A percentile compares a stretch with the other conserved stretches of the same genome.
phyloP scores from a whole-genome alignment of 2,329 filamentous ascomycete species.

The Talaromyces sp. region DNA sequence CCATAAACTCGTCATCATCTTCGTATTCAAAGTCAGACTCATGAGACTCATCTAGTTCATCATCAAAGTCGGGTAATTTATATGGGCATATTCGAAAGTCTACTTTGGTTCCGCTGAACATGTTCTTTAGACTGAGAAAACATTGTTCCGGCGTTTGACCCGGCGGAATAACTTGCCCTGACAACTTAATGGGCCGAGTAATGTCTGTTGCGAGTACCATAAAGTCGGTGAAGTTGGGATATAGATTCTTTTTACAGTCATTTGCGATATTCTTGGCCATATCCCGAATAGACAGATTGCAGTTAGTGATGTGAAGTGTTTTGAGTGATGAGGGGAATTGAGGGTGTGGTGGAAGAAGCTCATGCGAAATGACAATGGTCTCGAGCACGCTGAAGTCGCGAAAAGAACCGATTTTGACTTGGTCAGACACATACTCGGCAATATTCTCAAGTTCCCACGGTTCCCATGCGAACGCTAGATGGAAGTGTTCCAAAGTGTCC shows the following conservation, averaged over 20 bases:
- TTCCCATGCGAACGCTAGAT: conserved; percentile 17
- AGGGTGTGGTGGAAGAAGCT: conserved; percentile 23
- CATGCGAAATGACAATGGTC: conserved; percentile 20
- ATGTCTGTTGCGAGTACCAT: conserved; percentile 22
- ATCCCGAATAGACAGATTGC: conserved; percentile 23
- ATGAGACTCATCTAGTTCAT: not conserved
- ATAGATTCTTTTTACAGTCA: conserved; percentile 21
- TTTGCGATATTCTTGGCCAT: conserved; percentile 21
- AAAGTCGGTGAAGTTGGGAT: conserved; percentile 21
- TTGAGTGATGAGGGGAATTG: conserved; percentile 21
- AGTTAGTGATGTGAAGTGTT: conserved; percentile 22
- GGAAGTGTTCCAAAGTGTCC: conserved; percentile 20
- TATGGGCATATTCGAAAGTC: conserved; percentile 2
- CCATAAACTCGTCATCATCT: not conserved
- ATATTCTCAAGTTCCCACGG: not conserved
- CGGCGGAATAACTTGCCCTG: conserved; percentile 19
- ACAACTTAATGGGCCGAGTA: conserved; percentile 19
- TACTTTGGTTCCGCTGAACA: conserved; percentile 20
- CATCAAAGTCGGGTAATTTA: not conserved
- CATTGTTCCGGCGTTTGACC: conserved; percentile 21
- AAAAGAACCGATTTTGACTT: conserved; percentile 21
- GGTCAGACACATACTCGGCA: conserved; percentile 9
- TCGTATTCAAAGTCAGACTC: not conserved
- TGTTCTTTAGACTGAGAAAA: conserved; percentile 16
- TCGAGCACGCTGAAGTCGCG: conserved; percentile 23